phyloP scores from a whole-genome alignment of 1,284 basidiomycete genomes.

The Rhodotorula sp. region DNA sequence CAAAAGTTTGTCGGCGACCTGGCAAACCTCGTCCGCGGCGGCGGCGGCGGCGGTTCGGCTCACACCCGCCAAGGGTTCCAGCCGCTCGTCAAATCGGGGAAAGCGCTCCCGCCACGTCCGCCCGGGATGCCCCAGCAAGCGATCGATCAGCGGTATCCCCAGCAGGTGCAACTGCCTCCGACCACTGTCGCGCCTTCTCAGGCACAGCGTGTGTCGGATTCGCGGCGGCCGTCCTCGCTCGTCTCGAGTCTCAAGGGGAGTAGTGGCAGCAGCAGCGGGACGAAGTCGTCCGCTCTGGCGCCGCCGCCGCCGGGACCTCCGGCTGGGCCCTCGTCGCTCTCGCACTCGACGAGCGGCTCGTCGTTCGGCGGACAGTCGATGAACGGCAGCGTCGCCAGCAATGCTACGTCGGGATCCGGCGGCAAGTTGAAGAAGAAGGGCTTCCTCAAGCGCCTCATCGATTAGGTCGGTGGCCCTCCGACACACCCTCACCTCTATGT shows the following conservation, averaged over 20 bases:
- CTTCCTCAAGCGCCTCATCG: conserved; percentile 14
- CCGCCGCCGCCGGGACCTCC: too few species aligned
- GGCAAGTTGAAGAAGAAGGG: conserved; percentile 28
- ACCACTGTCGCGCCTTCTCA: conserved; percentile 1
- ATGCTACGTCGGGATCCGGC: background rate
- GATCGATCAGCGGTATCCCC: conserved; percentile 26
- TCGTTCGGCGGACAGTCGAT: background rate
- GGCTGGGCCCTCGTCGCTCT: background rate
- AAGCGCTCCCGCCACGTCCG: conserved; percentile 8
- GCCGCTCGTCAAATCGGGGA: conserved; percentile 14
- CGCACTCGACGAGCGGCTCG: conserved; percentile 1
- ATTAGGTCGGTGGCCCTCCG: background rate
- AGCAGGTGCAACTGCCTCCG: conserved; percentile 15
- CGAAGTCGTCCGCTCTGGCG: background rate
- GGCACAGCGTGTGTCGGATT: background rate
- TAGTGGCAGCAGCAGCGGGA: background rate
- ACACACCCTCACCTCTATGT: too few species aligned
- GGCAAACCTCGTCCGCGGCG: conserved; percentile 71
- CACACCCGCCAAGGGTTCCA: conserved; percentile 9
- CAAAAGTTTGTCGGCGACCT: conserved; percentile 81
- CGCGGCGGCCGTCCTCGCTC: conserved; percentile 4
- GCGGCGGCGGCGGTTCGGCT: conserved; percentile 45
- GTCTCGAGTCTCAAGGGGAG: conserved; percentile 4
- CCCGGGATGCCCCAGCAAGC: conserved; percentile 27
- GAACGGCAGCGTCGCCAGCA: conserved; percentile 2